Conservation (phyloP, 2,329 filamentous ascomycete genomes). For the Scortechinia acanthostroma region DNA sequence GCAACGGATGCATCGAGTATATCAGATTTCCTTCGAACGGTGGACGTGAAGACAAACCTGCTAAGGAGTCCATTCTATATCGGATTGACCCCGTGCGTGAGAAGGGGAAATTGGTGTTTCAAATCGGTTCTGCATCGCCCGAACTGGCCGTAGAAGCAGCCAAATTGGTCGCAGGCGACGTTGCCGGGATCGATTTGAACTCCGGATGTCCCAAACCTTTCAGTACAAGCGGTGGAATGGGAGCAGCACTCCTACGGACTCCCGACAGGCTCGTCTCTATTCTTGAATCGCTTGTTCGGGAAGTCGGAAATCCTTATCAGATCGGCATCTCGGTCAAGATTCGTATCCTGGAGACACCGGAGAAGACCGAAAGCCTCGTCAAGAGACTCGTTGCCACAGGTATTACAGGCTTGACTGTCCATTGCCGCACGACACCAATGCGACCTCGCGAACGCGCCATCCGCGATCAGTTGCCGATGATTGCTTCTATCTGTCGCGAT, state of each 20-base stretch:
- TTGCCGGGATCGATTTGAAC: constrained; percentile 92
- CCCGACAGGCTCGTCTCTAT: constrained; percentile 81
- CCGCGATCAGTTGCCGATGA: constrained; percentile 76
- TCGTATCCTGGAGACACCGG: constrained; percentile 71
- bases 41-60: neutral
- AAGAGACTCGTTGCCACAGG: constrained; percentile 74
- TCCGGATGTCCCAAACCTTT: constrained; percentile 98
- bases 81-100: constrained; percentile 75
- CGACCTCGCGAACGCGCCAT: constrained; percentile 82
- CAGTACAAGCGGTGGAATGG: constrained; percentile 89
- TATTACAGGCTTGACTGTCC: constrained; percentile 84
- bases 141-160: constrained; percentile 78
- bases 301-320: constrained; percentile 70
- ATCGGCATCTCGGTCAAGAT: constrained; percentile 98
- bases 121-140: constrained; percentile 82
- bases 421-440: constrained; percentile 96
- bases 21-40: constrained; percentile 36
- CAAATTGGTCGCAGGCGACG: constrained; percentile 75
- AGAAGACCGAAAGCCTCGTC: constrained; percentile 72
- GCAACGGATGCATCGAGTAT: constrained; percentile 78
- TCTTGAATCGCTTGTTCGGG: constrained; percentile 71
- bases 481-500: constrained; percentile 72
- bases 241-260: constrained; percentile 77
- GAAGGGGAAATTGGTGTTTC: constrained; percentile 72
- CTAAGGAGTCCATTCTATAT: constrained; percentile 62